Conservation (phyloP, 805 yeast genomes). For the Saturnispora quitensis region DNA sequence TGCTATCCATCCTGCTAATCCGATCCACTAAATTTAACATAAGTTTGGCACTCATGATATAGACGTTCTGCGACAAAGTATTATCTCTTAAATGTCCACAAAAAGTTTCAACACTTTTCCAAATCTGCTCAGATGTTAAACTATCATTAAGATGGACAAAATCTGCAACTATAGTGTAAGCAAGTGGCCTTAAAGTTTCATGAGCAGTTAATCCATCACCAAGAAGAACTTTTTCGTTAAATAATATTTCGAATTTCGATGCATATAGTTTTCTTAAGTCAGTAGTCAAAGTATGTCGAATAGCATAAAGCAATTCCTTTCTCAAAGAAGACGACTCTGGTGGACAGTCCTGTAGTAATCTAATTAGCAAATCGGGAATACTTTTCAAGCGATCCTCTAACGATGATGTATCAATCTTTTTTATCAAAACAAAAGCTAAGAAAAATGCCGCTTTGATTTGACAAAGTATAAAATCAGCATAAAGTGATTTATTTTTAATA, state of each 20-base stretch:
- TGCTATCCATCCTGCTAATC: constrained; percentile 71
- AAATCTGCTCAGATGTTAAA: constrained; percentile 70
- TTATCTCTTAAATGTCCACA: constrained; percentile 74
- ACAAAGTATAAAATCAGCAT: constrained; percentile 81
- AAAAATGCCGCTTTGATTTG: constrained; percentile 96
- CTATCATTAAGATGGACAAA: constrained; percentile 86
- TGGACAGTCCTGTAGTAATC: constrained; percentile 91
- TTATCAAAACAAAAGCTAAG: constrained; percentile 80
- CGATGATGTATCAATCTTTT: constrained; percentile 68
- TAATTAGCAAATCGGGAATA: constrained; percentile 80
- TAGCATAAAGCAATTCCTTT: constrained; percentile 87
- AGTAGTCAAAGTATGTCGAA: constrained; percentile 89
- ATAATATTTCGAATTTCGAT: constrained; percentile 74
- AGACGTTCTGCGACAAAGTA: constrained; percentile 78
- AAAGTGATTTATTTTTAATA: constrained; percentile 67
- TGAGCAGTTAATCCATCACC: constrained; percentile 90
- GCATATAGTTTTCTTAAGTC: constrained; percentile 74
- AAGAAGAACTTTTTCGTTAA: constrained; percentile 78
- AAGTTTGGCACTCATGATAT: constrained; percentile 92
- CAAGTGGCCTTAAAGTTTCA: constrained; percentile 85
- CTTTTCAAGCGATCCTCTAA: constrained; percentile 47
- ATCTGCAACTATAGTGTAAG: constrained; percentile 93
- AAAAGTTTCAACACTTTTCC: constrained; percentile 79
- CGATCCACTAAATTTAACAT: constrained; percentile 82
- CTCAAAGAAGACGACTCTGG: constrained; percentile 85